These are phyloP conservation scores for Beauveria caledonica DNA, from an alignment of 2,329 filamentous ascomycete species.

Conservation along the genomic window DNA sequence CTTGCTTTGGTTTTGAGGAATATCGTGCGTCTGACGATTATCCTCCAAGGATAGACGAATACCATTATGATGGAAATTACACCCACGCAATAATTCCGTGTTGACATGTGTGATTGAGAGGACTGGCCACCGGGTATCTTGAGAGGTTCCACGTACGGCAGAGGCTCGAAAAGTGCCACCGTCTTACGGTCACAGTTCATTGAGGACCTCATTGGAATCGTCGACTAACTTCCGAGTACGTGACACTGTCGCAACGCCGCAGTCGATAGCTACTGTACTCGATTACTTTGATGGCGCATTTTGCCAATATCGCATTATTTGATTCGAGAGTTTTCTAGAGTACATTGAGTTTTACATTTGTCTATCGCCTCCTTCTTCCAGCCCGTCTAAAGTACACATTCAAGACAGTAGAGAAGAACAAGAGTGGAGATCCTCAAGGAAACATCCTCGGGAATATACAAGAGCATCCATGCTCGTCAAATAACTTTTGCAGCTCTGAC, in stretches of 20 bases:
- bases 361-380: conserved; percentile 24
- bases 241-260: neutral
- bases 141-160: neutral
- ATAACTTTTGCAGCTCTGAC: conserved; percentile 5
- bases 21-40: conserved; percentile 34
- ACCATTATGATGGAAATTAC: conserved; percentile 23
- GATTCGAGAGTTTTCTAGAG: neutral
- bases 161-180: neutral
- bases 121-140: neutral
- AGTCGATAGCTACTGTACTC: too few species aligned
- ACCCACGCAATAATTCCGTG: neutral
- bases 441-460: conserved; percentile 28
- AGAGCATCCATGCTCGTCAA: conserved; percentile 23
- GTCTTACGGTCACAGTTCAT: neutral
- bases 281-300: too few species aligned
- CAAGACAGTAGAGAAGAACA: conserved; percentile 31
- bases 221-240: neutral
- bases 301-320: neutral
- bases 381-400: conserved; percentile 28
- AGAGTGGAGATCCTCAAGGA: conserved; percentile 33
- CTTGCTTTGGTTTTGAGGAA: conserved; percentile 35
- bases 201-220: neutral
- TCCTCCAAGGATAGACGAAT: conserved; percentile 36
- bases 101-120: neutral
- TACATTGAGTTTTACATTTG: conserved; percentile 14